Conservation (phyloP, 768 basidiomycete species). For the Phylloporus scabripes region DNA sequence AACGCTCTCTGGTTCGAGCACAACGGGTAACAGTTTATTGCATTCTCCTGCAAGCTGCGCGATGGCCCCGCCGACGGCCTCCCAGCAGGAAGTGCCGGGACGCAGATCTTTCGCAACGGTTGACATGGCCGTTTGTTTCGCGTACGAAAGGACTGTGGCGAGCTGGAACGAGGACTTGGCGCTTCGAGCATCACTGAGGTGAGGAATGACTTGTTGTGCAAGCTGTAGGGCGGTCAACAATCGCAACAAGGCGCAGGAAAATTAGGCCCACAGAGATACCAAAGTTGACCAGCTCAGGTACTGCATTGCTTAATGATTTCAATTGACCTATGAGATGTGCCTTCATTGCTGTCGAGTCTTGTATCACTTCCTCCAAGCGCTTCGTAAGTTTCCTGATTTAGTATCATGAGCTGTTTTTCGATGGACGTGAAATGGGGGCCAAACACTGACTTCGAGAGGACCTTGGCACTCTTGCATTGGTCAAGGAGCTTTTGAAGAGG, state of each 20-base stretch:
- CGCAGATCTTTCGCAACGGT: slow-evolving; percentile 65
- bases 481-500: slow-evolving; percentile 82
- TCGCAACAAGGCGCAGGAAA: neutral
- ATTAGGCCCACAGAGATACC: slow-evolving; percentile 68
- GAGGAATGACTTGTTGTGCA: slow-evolving; percentile 83
- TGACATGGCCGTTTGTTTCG: slow-evolving; percentile 65
- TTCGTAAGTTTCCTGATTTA: slow-evolving; percentile 77
- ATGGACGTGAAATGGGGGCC: neutral
- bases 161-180: slow-evolving; percentile 78
- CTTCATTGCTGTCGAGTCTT: slow-evolving; percentile 67
- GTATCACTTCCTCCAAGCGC: slow-evolving; percentile 73
- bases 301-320: slow-evolving; percentile 61
- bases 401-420: slow-evolving; percentile 1
- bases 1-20: slow-evolving; percentile 71
- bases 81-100: slow-evolving; percentile 68
- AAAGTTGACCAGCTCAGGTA: slow-evolving; percentile 83
- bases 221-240: slow-evolving; percentile 43
- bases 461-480: slow-evolving; percentile 76
- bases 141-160: slow-evolving; percentile 60
- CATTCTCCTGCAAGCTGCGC: slow-evolving; percentile 66
- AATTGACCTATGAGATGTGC: slow-evolving; percentile 67
- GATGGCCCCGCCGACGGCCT: slow-evolving; percentile 66
- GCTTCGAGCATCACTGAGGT: slow-evolving; percentile 74
- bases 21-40: slow-evolving; percentile 60
- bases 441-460: slow-evolving; percentile 60